Evolutionary conservation across 2,329 filamentous ascomycete genomes (phyloP), one percentile per base, ranked within the genome.

Genomic region (Gremmenia infestans): DNA sequence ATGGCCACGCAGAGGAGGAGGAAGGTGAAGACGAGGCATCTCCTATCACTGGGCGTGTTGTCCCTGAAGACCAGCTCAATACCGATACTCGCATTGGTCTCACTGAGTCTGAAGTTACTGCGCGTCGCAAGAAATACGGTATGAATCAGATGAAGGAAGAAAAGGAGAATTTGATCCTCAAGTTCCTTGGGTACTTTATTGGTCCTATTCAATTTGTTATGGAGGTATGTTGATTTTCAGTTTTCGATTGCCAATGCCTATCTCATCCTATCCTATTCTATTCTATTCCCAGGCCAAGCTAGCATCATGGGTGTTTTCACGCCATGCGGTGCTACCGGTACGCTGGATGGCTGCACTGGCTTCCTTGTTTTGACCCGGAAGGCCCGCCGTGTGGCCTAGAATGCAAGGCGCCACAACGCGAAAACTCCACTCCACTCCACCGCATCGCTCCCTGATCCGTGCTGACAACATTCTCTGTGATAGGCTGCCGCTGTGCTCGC

Each of bases 201-300:
- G 91, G 91, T 63, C 91, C 91, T 23, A 93, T 96, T 64, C 91
- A 95, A 72, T 93, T 93, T 74, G 91, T 96, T 71, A 96, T 96
- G 91, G 89, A 93, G 85, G 87, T 87, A 72, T 70, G 82, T 73
- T 55, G 39, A 48, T 57, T 53, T 50, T 48, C 43, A 53, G 54
- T 49, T 55, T 56, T 35, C 52, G 54, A 57, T 60, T 58, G 51
- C 54, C 53, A n/a, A 40, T 35, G 17, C 23, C 15, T 45, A 50
- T 36, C 50, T 22, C 32, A 55, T 37, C 42, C 43, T 32, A 35
- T 49, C 25, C 19, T 19, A 19, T 19, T 19, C 19, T 19, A 19
- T 19, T 19, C 19, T 19, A 19, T 19, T 19, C 22, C 19, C 23
- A 23, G 14, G 43, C 22, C 40, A n/a, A 22, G 40, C n/a, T 47